Evolutionary conservation across 2,329 filamentous ascomycete species (phyloP).

Genomic region (Ramularia endophylla): DNA sequence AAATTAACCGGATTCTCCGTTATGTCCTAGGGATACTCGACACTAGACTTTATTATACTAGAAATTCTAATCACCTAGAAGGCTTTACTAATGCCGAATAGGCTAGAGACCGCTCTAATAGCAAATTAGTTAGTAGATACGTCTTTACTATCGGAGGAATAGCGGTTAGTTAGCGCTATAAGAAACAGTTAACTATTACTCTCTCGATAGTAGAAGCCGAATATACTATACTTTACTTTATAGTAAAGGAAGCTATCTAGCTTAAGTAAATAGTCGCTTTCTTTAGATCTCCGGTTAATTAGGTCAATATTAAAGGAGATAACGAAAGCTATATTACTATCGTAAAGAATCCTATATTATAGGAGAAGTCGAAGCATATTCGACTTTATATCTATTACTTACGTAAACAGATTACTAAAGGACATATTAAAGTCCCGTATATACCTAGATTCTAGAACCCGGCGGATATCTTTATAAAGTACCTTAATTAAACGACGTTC

Average conservation of each 20-base stretch:
- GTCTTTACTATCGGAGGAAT: not conserved
- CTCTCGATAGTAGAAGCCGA: not conserved
- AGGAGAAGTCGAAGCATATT: not conserved
- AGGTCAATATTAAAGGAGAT: not conserved
- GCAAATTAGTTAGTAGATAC: not conserved
- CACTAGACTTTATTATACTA: not conserved
- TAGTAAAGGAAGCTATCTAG: not conserved
- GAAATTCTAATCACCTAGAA: not conserved
- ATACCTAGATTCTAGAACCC: slow-evolving; percentile 1
- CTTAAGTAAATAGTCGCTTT: not conserved
- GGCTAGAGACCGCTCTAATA: too few relatives aligned
- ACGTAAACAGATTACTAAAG: too few relatives aligned
- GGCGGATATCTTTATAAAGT: slow-evolving; percentile 5
- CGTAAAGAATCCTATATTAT: not conserved
- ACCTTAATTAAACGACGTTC: slow-evolving; percentile 1
- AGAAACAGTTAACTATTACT: not conserved
- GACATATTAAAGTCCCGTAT: not conserved
- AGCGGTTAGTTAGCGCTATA: not conserved
- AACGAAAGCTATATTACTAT: not conserved
- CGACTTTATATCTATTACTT: not conserved
- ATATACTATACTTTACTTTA: not conserved
- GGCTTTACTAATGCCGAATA: slow-evolving; percentile 1
- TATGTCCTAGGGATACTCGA: not conserved
- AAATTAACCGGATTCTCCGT: not conserved
- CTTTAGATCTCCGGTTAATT: not conserved